These are phyloP conservation scores for Candida maltosa DNA, from an alignment of 805 yeast species.

Conservation along the genomic window DNA sequence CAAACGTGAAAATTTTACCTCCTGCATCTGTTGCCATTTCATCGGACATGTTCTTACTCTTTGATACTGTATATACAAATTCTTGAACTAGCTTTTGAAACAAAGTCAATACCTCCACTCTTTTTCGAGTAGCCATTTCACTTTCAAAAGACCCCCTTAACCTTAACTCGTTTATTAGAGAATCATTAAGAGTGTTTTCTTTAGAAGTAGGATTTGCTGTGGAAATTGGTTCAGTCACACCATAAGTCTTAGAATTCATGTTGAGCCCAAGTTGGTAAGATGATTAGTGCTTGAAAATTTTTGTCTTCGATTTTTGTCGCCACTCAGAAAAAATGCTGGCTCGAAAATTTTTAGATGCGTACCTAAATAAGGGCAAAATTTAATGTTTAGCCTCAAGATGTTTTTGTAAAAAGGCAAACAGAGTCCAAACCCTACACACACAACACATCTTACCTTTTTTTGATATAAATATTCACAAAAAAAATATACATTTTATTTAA, in stretches of 20 bases:
- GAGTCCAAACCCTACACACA: too few relatives aligned
- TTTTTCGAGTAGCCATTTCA: constrained; percentile 75
- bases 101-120: constrained; percentile 69
- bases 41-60: constrained; percentile 86
- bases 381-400: too few relatives aligned
- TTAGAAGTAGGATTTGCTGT: constrained; percentile 78
- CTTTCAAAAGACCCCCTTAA: constrained; percentile 84
- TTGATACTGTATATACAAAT: constrained; percentile 80
- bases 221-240: constrained; percentile 84
- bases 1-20: constrained; percentile 94
- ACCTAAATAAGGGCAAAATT: too few relatives aligned
- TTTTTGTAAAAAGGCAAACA: too few relatives aligned
- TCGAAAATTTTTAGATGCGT: too few relatives aligned
- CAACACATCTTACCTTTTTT: too few relatives aligned
- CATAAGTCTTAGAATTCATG: constrained; percentile 31
- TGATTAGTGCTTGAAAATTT: too few relatives aligned
- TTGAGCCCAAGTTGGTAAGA: too few relatives aligned
- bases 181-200: constrained; percentile 74
- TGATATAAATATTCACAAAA: too few relatives aligned
- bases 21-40: constrained; percentile 98
- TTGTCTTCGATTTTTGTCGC: too few relatives aligned
- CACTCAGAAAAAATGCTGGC: too few relatives aligned
- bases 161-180: constrained; percentile 73
- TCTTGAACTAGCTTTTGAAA: constrained; percentile 74
- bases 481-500: too few relatives aligned